phyloP scores from a whole-genome alignment of 805 yeast species.

The Tetrapisispora namnaoensis region DNA sequence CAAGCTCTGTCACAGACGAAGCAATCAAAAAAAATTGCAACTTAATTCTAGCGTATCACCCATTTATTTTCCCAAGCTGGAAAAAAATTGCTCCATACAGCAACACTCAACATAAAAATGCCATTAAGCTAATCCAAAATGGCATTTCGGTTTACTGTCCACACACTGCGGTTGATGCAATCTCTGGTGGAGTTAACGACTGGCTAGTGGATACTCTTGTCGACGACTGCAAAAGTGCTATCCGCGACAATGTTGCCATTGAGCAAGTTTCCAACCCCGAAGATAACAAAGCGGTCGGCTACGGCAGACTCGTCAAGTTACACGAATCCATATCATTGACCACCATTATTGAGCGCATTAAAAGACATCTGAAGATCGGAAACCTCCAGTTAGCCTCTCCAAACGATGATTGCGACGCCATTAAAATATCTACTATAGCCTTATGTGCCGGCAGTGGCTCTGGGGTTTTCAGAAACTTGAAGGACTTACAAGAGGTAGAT shows the following conservation, averaged over 20 bases:
- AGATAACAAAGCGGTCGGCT: slow-evolving; percentile 44
- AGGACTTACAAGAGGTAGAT: slow-evolving; percentile 46
- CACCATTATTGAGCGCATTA: slow-evolving; percentile 42
- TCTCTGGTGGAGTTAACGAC: slow-evolving; percentile 87
- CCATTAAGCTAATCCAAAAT: slow-evolving; percentile 59
- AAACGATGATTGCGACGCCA: slow-evolving; percentile 14
- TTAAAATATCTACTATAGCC: slow-evolving; percentile 49
- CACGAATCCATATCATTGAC: slow-evolving; percentile 34
- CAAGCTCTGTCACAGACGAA: slow-evolving; percentile 74
- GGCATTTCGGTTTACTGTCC: slow-evolving; percentile 90
- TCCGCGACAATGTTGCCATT: slow-evolving; percentile 15
- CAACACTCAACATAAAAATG: slow-evolving; percentile 75
- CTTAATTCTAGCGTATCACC: slow-evolving; percentile 80
- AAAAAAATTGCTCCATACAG: slow-evolving; percentile 50
- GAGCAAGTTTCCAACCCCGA: slow-evolving; percentile 11
- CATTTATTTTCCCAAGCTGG: slow-evolving; percentile 85
- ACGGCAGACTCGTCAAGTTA: slow-evolving; percentile 64
- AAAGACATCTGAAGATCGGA: slow-evolving; percentile 40
- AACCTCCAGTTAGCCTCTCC: slow-evolving; percentile 54
- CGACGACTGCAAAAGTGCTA: slow-evolving; percentile 11
- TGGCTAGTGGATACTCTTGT: slow-evolving; percentile 66
- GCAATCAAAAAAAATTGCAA: slow-evolving; percentile 50
- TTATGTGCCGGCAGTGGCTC: slow-evolving; percentile 96
- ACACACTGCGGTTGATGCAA: slow-evolving; percentile 94
- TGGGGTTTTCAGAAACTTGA: slow-evolving; percentile 41